These are phyloP conservation scores for Terfezia boudieri DNA, from an alignment of 495 filamentous ascomycete genomes.

Conservation along the genomic window DNA sequence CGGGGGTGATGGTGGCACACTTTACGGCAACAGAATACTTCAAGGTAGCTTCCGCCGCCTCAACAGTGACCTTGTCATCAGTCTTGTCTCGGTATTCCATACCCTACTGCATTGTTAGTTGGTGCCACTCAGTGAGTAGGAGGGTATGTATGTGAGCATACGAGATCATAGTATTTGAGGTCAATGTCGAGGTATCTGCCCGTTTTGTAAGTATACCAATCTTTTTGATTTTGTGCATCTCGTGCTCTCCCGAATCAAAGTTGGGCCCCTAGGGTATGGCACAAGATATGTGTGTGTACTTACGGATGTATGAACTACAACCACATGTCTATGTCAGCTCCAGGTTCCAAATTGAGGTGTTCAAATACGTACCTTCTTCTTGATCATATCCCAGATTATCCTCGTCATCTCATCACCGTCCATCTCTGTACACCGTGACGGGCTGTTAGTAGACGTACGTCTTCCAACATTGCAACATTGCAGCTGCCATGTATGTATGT, in stretches of 20 bases:
- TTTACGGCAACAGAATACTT: constrained; percentile 97
- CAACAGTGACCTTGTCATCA: constrained; percentile 81
- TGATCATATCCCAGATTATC: constrained; percentile 97
- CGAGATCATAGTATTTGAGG: constrained; percentile 95
- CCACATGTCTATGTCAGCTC: neutral
- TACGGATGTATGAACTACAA: constrained; percentile 63
- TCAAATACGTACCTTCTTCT: constrained; percentile 46
- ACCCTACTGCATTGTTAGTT: constrained; percentile 26
- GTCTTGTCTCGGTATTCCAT: constrained; percentile 89
- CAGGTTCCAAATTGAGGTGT: neutral
- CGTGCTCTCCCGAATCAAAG: too few relatives aligned
- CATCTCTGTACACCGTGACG: constrained; percentile 31
- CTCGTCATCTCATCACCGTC: constrained; percentile 99
- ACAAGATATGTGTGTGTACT: constrained; percentile 13
- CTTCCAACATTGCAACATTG: neutral
- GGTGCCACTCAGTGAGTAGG: neutral
- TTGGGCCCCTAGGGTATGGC: too few relatives aligned
- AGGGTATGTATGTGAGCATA: constrained; percentile 17
- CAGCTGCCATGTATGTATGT: neutral
- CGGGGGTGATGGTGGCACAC: constrained; percentile 96
- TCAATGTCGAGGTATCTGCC: constrained; percentile 72
- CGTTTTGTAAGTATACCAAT: too few relatives aligned
- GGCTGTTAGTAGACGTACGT: neutral
- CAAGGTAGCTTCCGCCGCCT: constrained; percentile 91
- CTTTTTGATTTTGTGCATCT: too few relatives aligned